Evolutionary conservation across 305 asterid species (phyloP), one percentile per base, ranked within the genome.

Genomic region (Fraxinus baroniana): DNA sequence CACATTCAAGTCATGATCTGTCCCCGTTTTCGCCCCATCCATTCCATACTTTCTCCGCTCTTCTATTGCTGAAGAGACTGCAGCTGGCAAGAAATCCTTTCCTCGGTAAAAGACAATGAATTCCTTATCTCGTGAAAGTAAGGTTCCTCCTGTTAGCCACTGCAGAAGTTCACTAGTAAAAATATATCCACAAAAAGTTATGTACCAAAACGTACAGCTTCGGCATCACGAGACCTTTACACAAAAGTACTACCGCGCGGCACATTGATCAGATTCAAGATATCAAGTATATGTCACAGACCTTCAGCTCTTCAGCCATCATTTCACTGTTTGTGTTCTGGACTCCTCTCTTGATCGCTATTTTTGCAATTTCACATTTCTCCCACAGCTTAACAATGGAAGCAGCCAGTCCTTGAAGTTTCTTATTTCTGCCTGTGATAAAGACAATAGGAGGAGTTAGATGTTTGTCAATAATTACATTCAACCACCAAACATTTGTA

Each of bases 291-390:
- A 82, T 4, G 33, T 76, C 66, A 89, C 92, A 81, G 83, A 96
- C 98, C 98, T 96, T 93, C 78, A 96, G 90, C 89, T 96, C 98
- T 86, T 96, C 98, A 22, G 98, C 98, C 94, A 96, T 96, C 88
- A 96, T 55, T 83, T 87, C 91, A 83, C 95, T 93, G 84, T 90
- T 94, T 71, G 97, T 94, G 89, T 96, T 96, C 88, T 96, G 98
- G 79, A 83, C 98, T 89, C 98, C 99, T 88, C 98, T 89, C 88
- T 96, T 96, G 80, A 96, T 72, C 37, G 98, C 98, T 84, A 96
- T 87, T 91, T 96, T 96, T n/a, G 97, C 98, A 80, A 96, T 96
- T 91, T 96, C 99, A 89, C 97, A 91, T 88, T 96, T 96, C 92
- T 96, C 99, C 99, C 99, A 94, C 68, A 96, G 95, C 88, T 96